Conservation (phyloP, 441 rosid species). For the Flueggea neowawraea region DNA sequence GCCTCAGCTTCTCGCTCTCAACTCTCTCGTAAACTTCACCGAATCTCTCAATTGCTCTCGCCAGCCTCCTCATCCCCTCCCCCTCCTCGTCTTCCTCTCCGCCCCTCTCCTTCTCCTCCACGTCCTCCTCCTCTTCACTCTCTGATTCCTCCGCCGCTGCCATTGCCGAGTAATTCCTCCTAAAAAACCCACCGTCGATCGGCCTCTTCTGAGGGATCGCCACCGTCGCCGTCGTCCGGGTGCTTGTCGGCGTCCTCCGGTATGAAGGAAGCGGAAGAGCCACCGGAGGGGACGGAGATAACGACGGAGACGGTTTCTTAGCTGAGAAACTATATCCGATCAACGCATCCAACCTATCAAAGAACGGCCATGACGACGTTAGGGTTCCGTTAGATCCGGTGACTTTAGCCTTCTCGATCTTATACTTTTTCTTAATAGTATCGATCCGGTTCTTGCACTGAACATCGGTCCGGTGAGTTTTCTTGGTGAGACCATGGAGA, state of each 20-base stretch:
- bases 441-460: conserved; percentile 99
- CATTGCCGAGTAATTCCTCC: conserved; percentile 70
- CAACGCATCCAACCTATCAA: conserved; percentile 63
- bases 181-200: conserved; percentile 40
- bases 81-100: conserved; percentile 45
- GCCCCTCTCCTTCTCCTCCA: conserved; percentile 35
- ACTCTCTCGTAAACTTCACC: conserved; percentile 83
- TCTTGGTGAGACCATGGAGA: conserved; percentile 78
- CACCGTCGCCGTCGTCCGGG: conserved; percentile 34
- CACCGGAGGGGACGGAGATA: conserved; percentile 48
- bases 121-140: conserved; percentile 38
- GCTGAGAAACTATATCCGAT: conserved; percentile 57
- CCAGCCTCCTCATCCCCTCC: conserved; percentile 61
- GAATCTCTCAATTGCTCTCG: conserved; percentile 77
- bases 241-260: conserved; percentile 30
- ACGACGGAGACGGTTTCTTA: conserved; percentile 41
- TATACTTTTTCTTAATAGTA: conserved; percentile 92
- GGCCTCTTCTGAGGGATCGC: conserved; percentile 68
- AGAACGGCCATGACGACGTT: conserved; percentile 68
- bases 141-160: conserved; percentile 55
- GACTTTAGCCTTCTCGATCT: conserved; percentile 82
- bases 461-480: conserved; percentile 90
- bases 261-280: conserved; percentile 35
- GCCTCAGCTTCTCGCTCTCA: conserved; percentile 81
- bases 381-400: conserved; percentile 40